phyloP scores from a whole-genome alignment of 139 green algal species.

The Coelastrella sp. region DNA sequence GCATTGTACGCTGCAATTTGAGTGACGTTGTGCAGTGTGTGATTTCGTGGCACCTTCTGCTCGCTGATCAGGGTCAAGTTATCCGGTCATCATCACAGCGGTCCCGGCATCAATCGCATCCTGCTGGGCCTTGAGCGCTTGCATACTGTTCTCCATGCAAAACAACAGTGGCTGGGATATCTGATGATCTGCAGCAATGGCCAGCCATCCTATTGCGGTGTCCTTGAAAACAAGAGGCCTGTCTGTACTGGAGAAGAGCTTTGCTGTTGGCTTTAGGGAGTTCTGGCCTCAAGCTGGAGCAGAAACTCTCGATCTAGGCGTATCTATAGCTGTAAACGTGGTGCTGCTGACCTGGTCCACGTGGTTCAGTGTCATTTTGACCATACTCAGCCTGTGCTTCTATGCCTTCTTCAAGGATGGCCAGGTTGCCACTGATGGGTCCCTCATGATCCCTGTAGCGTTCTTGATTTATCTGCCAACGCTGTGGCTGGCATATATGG shows the following conservation, averaged over 20 bases:
- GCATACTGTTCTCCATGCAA: too few species aligned
- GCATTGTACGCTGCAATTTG: too few species aligned
- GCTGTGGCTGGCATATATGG: neutral
- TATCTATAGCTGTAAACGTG: conserved; percentile 8
- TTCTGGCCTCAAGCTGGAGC: neutral
- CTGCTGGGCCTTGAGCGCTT: too few species aligned
- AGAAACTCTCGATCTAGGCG: conserved; percentile 7
- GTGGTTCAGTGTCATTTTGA: conserved; percentile 25
- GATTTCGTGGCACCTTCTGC: too few species aligned
- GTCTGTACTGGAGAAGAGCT: conserved; percentile 19
- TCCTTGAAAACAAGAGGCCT: conserved; percentile 31
- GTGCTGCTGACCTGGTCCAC: conserved; percentile 11
- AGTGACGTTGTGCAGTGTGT: too few species aligned
- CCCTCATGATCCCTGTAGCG: neutral
- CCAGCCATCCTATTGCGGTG: conserved; percentile 2
- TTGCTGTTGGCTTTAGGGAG: neutral
- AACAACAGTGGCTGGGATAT: neutral
- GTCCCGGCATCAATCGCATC: too few species aligned
- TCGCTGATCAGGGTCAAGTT: too few species aligned
- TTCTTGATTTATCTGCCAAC: conserved; percentile 11
- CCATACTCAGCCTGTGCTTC: conserved; percentile 18
- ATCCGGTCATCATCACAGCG: too few species aligned
- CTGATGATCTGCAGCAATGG: neutral
- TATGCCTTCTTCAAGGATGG: conserved; percentile 17
- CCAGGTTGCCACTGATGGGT: neutral